Evolutionary conservation across 2,329 filamentous ascomycete species (phyloP), one percentile per base, ranked within the genome.

Genomic region (Colletotrichum tanaceti): DNA sequence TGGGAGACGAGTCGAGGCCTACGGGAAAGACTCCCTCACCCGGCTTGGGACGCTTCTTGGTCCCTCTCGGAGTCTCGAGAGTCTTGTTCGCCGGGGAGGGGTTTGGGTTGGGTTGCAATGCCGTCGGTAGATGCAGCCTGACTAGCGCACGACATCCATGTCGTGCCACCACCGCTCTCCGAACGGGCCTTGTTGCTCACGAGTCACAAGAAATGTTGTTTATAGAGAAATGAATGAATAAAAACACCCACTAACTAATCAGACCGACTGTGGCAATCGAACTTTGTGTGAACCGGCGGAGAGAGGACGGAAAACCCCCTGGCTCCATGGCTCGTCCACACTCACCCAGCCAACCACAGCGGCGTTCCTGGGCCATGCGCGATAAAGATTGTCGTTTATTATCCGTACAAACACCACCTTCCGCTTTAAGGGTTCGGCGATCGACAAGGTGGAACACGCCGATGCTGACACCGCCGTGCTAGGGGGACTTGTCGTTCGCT

Each of bases 381-480:
- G 65, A 70, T 70, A 65, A 69, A 65, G 65, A 50, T 62, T 49
- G 32, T 24, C n/a, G n/a, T n/a, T n/a, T n/a, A n/a, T n/a, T n/a
- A n/a, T n/a, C n/a, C n/a, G n/a, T 24, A 24, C 22, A 64, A 44
- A 58, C 2, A 58, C 2, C 60, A 70, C 65, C 53, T 71, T 71
- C 61, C 61, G 53, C 53, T 44, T 65, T 65, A 20, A 58, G 58
- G 62, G 57, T 32, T 54, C 47, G 58, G 47, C 24, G 53, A 69
- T 69, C 41, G 65, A 58, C 61, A 57, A 14, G 43, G 43, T 41
- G 50, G 22, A 32, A 41, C 50, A 43, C 50, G 50, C 47, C 49
- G 55, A 28, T 44, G 47, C 60, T 61, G 61, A 61, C 44, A 55
- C 41, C 57, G 58, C 43, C 14, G 54, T 39, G 61, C 49, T 55